A percentile compares a stretch with the other conserved stretches of the same genome.
phyloP scores from a whole-genome alignment of 306 rosid genomes.

The Arachis stenosperma region DNA sequence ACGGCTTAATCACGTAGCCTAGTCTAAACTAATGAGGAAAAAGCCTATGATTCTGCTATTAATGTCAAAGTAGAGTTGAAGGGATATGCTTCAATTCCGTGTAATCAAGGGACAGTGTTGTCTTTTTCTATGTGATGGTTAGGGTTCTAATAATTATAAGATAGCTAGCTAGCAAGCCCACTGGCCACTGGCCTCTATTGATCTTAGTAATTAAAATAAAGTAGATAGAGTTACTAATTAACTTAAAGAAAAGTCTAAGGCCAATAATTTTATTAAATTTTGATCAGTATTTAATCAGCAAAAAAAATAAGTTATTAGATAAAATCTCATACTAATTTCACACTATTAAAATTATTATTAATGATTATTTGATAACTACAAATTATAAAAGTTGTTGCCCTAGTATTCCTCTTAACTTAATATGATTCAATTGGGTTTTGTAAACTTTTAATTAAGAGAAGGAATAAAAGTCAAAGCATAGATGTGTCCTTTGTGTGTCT shows the following conservation, averaged over 20 bases:
- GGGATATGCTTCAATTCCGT: not conserved
- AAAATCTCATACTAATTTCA: too few species aligned
- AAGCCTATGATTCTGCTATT: slow-evolving; percentile 28
- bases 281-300: too few species aligned
- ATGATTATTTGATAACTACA: too few species aligned
- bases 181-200: not conserved
- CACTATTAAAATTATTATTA: too few species aligned
- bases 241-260: too few species aligned
- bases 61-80: not conserved
- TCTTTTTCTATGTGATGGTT: not conserved
- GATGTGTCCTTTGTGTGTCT: slow-evolving; percentile 61
- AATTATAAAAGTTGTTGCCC: too few species aligned
- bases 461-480: slow-evolving; percentile 60
- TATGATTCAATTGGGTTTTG: not conserved
- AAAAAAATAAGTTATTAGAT: too few species aligned
- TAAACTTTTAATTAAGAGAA: slow-evolving; percentile 33
- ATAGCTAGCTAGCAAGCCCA: not conserved
- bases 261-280: too few species aligned
- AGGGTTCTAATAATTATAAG: not conserved
- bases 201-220: not conserved
- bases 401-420: too few species aligned
- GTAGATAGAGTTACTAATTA: too few species aligned
- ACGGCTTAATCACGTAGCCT: slow-evolving; percentile 15
- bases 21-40: slow-evolving; percentile 4
- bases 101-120: not conserved